Evolutionary conservation across 768 basidiomycete species (phyloP).

Genomic region (Hysterangium stoloniferum): DNA sequence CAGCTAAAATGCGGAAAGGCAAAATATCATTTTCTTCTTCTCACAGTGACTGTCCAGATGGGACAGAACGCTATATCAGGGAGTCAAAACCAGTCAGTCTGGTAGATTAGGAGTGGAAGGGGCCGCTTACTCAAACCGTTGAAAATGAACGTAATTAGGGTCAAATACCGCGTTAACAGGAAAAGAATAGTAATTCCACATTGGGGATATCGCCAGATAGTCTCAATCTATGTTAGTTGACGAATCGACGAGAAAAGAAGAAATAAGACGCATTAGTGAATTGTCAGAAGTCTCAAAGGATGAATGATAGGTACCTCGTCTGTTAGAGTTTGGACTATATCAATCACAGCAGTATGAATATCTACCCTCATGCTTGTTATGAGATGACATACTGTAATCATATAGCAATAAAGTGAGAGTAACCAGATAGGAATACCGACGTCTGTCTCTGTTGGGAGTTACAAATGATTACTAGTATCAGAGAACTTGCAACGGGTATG

Average conservation of each 20-base stretch:
- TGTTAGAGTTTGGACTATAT: not conserved
- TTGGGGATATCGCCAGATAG: not conserved
- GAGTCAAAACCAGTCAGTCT: not conserved
- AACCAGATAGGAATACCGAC: not conserved
- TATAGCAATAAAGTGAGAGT: not conserved
- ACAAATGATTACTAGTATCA: not conserved
- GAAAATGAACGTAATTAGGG: not conserved
- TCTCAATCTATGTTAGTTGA: not conserved
- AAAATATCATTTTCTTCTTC: too few species aligned
- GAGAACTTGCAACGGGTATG: not conserved
- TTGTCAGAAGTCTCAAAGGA: too few species aligned
- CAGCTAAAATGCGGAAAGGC: not conserved
- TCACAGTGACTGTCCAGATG: not conserved
- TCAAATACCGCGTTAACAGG: not conserved
- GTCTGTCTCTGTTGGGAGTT: too few species aligned
- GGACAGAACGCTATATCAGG: not conserved
- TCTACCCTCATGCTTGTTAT: too few species aligned
- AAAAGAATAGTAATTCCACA: not conserved
- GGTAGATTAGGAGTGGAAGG: not conserved
- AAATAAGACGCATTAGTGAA: too few species aligned
- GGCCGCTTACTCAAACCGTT: slow-evolving; percentile 1
- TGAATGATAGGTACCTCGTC: not conserved
- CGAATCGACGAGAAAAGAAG: not conserved
- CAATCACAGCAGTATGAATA: not conserved
- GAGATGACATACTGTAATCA: not conserved